These are phyloP conservation scores for Sergeia podlipaevii DNA, from an alignment of 208 protist genomes.

Conservation along the genomic window DNA sequence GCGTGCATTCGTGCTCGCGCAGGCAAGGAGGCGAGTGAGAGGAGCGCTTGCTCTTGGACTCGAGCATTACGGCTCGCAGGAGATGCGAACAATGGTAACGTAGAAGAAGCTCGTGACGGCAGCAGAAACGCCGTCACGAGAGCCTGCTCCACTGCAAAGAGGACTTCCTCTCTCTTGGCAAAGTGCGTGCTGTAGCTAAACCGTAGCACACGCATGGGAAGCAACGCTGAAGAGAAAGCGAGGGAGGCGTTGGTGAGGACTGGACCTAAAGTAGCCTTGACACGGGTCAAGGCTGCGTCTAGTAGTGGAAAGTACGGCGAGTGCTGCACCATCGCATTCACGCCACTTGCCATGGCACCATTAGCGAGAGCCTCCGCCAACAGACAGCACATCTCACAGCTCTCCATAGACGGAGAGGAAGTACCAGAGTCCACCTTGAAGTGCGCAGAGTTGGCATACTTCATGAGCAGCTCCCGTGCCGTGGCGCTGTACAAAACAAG, in stretches of 20 bases:
- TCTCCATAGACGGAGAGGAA: constrained; percentile 10
- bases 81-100: neutral
- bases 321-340: neutral
- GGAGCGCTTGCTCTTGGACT: constrained; percentile 58
- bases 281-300: neutral
- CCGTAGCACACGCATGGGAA: constrained; percentile 19
- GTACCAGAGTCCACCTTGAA: constrained; percentile 7
- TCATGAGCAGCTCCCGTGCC: constrained; percentile 20
- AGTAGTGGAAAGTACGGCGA: neutral
- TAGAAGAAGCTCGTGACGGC: neutral
- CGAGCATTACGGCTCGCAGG: neutral
- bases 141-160: constrained; percentile 53
- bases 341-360: constrained; percentile 6
- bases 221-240: neutral
- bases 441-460: constrained; percentile 18
- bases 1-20: constrained; percentile 39
- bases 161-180: constrained; percentile 22
- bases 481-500: constrained; percentile 37
- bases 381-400: constrained; percentile 28
- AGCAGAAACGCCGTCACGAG: constrained; percentile 30
- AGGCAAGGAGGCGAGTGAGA: constrained; percentile 51
- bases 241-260: neutral
- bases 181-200: constrained; percentile 43
- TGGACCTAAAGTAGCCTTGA: neutral
- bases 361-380: neutral